Evolutionary conservation across 305 asterid genomes (phyloP).

Genomic region (Nicotiana rustica): DNA sequence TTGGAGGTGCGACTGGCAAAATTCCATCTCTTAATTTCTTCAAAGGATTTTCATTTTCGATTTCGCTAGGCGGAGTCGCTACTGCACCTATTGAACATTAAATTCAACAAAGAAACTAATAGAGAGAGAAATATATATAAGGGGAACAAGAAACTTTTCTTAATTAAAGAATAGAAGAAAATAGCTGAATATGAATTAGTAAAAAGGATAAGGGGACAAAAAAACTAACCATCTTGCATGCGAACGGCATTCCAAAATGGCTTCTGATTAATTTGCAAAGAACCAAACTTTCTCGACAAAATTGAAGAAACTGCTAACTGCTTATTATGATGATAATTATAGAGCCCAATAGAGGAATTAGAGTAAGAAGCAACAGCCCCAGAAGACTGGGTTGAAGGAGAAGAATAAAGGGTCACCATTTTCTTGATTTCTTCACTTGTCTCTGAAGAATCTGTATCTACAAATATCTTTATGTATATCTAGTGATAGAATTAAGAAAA

Average conservation of each 20-base stretch:
- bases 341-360: conserved; percentile 49
- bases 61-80: conserved; percentile 47
- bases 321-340: conserved; percentile 45
- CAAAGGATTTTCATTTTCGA: conserved; percentile 47
- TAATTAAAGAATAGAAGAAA: too few relatives aligned
- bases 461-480: neutral
- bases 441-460: neutral
- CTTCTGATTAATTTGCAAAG: conserved; percentile 57
- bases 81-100: conserved; percentile 57
- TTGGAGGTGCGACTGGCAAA: conserved; percentile 49
- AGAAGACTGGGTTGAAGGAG: conserved; percentile 49
- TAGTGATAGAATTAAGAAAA: neutral
- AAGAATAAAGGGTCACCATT: conserved; percentile 60
- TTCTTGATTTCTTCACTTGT: conserved; percentile 14
- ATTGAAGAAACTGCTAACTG: conserved; percentile 41
- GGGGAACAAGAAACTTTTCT: neutral
- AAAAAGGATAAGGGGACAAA: conserved; percentile 6
- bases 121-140: neutral
- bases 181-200: too few relatives aligned
- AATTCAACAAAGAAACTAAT: conserved; percentile 42
- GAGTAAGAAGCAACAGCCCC: conserved; percentile 41
- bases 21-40: conserved; percentile 55
- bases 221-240: conserved; percentile 79
- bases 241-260: conserved; percentile 53
- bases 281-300: conserved; percentile 40